phyloP scores from a whole-genome alignment of 2,329 filamentous ascomycete species.

The Ceratocystis colombiana region DNA sequence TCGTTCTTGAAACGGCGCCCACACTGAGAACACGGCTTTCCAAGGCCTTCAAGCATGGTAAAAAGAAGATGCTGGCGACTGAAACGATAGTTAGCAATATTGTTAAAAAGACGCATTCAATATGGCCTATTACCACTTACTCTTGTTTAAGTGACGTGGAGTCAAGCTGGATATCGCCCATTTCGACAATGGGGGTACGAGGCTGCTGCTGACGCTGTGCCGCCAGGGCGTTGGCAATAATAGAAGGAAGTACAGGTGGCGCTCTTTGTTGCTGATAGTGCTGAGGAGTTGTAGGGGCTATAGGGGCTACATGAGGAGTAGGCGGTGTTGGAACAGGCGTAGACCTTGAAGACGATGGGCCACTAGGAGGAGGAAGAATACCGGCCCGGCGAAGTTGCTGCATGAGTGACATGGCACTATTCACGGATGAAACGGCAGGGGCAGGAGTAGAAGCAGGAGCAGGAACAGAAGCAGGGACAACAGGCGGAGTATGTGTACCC shows the following conservation, averaged over 20 bases:
- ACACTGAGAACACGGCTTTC: slow-evolving; percentile 83
- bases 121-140: slow-evolving; percentile 38
- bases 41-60: slow-evolving; percentile 67
- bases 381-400: slow-evolving; percentile 60
- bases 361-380: slow-evolving; percentile 41
- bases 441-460: slow-evolving; percentile 25
- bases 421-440: slow-evolving; percentile 32
- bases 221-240: slow-evolving; percentile 34
- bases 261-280: slow-evolving; percentile 29
- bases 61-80: slow-evolving; percentile 50
- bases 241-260: slow-evolving; percentile 28
- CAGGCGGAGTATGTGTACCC: slow-evolving; percentile 22
- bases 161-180: slow-evolving; percentile 41
- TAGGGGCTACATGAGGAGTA: slow-evolving; percentile 25
- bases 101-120: not conserved
- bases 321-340: slow-evolving; percentile 30
- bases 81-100: not conserved
- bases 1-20: slow-evolving; percentile 75
- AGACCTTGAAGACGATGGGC: slow-evolving; percentile 31
- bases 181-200: slow-evolving; percentile 27
- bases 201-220: slow-evolving; percentile 27
- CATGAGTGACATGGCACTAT: slow-evolving; percentile 51
- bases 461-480: slow-evolving; percentile 29
- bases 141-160: slow-evolving; percentile 59
- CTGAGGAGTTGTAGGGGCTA: slow-evolving; percentile 14